A percentile compares a stretch with the other conserved stretches of the same genome.
These are phyloP conservation scores for Trichothecium sympodiale DNA, from an alignment of 2,329 filamentous ascomycete genomes.

Conservation along the genomic window DNA sequence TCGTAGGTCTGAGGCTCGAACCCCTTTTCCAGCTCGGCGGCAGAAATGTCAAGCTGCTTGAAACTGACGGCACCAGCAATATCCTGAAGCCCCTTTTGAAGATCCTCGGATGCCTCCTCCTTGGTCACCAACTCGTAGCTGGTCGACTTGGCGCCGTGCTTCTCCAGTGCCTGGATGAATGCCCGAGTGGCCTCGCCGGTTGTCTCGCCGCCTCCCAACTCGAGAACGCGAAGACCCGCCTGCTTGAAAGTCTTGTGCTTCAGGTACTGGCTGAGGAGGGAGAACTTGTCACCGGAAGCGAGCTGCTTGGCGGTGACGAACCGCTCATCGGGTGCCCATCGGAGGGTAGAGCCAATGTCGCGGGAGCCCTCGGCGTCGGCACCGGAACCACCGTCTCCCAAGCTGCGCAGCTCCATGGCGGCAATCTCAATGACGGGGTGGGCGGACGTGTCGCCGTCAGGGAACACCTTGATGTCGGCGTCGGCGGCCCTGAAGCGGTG, in stretches of 20 bases:
- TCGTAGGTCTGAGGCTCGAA: conserved; percentile 21
- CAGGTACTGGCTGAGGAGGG: conserved; percentile 1
- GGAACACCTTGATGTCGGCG: no score
- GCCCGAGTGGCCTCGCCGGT: not conserved
- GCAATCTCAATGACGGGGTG: not conserved
- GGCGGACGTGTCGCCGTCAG: no score
- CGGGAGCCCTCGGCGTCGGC: no score
- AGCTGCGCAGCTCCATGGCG: conserved; percentile 1
- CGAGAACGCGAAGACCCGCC: not conserved
- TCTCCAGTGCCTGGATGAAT: not conserved
- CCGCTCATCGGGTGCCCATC: conserved; percentile 4
- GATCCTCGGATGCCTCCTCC: not conserved
- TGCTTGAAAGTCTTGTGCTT: conserved; percentile 3
- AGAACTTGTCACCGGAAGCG: not conserved
- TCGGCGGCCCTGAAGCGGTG: no score
- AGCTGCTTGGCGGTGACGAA: conserved; percentile 3
- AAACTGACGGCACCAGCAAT: conserved; percentile 1
- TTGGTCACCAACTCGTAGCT: conserved; percentile 1
- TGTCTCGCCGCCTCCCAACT: not conserved
- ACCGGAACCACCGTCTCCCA: not conserved
- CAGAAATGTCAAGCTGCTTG: not conserved
- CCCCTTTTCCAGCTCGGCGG: conserved; percentile 12
- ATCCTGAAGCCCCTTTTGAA: conserved; percentile 1
- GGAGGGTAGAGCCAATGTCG: conserved; percentile 4
- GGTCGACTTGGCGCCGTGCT: not conserved